These are phyloP conservation scores for Phalaenopsis hybrid DNA, from an alignment of 116 monocot genomes.

Conservation along the genomic window DNA sequence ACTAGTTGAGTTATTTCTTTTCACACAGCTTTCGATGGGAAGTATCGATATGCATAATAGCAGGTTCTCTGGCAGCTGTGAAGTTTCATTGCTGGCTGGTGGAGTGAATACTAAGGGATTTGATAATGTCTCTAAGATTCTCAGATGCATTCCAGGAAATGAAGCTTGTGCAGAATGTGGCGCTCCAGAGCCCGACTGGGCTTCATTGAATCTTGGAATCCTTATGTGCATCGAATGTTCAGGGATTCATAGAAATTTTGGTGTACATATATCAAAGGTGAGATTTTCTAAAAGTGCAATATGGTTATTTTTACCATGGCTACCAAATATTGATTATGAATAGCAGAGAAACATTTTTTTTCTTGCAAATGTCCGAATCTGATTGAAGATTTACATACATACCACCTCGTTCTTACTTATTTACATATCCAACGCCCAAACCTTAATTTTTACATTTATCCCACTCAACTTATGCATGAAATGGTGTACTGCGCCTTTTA, in stretches of 20 bases:
- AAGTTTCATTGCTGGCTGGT: background rate
- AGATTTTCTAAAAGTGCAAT: background rate
- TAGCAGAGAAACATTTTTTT: background rate
- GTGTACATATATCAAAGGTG: conserved; percentile 99
- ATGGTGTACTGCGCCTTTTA: too few species aligned
- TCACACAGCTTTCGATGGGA: conserved; percentile 3
- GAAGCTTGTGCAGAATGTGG: conserved; percentile 89
- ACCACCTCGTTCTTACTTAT: too few species aligned
- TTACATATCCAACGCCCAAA: too few species aligned
- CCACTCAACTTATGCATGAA: too few species aligned
- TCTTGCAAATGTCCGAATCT: background rate
- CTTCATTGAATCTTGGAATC: conserved; percentile 93
- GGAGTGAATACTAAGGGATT: conserved; percentile 13
- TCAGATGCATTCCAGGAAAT: conserved; percentile 81
- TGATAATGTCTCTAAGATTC: conserved; percentile 33
- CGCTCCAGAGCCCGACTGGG: conserved; percentile 90
- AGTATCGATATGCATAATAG: background rate
- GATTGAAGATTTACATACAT: too few species aligned
- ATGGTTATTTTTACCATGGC: background rate
- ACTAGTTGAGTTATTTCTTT: conserved; percentile 5
- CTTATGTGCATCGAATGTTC: conserved; percentile 93
- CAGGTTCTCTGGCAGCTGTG: background rate
- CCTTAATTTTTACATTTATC: too few species aligned
- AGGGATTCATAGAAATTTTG: conserved; percentile 94
- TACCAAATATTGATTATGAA: background rate